Percentiles rank a stretch among this genome's conserved stretches.
These are phyloP conservation scores for Euryodendron excelsum DNA, from an alignment of 148 eudicot species.

Conservation along the genomic window DNA sequence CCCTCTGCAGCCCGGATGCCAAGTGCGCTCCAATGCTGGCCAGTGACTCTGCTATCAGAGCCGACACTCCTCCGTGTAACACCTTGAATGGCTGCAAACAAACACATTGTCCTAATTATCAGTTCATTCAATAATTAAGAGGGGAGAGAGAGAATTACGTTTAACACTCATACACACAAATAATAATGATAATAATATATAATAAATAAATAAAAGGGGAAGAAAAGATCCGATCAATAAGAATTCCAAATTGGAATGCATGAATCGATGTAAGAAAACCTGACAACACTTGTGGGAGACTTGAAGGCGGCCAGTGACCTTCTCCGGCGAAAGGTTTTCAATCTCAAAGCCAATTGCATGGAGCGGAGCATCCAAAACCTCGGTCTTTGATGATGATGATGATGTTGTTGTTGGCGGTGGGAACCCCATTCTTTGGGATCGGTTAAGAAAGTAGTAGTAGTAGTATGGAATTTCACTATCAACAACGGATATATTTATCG, in stretches of 20 bases:
- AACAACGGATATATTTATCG: too few species aligned
- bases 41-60: conserved; percentile 61
- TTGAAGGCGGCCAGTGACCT: conserved; percentile 59
- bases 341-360: conserved; percentile 59
- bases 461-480: too few species aligned
- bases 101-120: too few species aligned
- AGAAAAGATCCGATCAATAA: background rate
- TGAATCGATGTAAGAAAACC: conserved; percentile 22
- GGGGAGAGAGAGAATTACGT: too few species aligned
- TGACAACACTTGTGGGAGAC: conserved; percentile 65
- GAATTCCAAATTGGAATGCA: background rate
- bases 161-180: background rate
- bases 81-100: conserved; percentile 89
- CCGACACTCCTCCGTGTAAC: conserved; percentile 81
- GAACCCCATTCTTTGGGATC: conserved; percentile 38
- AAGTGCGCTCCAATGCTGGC: conserved; percentile 81
- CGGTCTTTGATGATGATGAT: conserved; percentile 26
- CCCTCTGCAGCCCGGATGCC: conserved; percentile 62
- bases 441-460: too few species aligned
- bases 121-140: too few species aligned
- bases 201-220: background rate
- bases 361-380: conserved; percentile 52
- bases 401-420: conserved; percentile 25
- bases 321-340: conserved; percentile 44
- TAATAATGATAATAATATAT: too few species aligned